Evolutionary conservation across 2,329 filamentous ascomycete genomes (phyloP).

Genomic region (Colletotrichum costaricense): DNA sequence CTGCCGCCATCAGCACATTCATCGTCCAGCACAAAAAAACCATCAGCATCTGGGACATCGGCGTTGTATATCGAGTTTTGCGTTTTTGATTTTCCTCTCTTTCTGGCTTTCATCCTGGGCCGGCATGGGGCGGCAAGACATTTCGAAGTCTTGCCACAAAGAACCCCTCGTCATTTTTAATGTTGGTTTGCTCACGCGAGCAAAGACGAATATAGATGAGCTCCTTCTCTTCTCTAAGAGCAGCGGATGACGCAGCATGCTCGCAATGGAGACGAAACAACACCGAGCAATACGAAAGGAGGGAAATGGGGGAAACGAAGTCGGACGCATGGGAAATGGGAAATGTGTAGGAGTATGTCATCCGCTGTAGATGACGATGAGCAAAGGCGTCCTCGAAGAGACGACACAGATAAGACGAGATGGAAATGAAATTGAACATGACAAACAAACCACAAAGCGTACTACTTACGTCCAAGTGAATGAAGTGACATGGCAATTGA

Average conservation of each 20-base stretch:
- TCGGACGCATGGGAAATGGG: constrained; percentile 15
- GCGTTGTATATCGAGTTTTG: constrained; percentile 28
- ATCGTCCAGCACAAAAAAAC: constrained; percentile 23
- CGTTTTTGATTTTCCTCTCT: constrained; percentile 16
- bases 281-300: background rate
- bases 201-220: constrained; percentile 19
- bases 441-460: background rate
- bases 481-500: background rate
- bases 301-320: constrained; percentile 8
- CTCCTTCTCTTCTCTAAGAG: background rate
- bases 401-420: constrained; percentile 11
- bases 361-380: constrained; percentile 6
- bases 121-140: constrained; percentile 16
- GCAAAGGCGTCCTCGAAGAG: background rate
- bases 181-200: constrained; percentile 28
- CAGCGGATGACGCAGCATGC: background rate
- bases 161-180: constrained; percentile 27
- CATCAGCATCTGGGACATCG: constrained; percentile 31
- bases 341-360: constrained; percentile 31
- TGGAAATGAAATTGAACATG: constrained; percentile 31
- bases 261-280: background rate
- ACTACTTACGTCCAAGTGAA: background rate
- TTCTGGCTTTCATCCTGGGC: constrained; percentile 27
- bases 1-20: constrained; percentile 16
- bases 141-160: background rate